Evolutionary conservation across 352 stramenopile genomes (phyloP), one percentile per base, ranked within the genome.

Genomic region (Globisporangium polare): DNA sequence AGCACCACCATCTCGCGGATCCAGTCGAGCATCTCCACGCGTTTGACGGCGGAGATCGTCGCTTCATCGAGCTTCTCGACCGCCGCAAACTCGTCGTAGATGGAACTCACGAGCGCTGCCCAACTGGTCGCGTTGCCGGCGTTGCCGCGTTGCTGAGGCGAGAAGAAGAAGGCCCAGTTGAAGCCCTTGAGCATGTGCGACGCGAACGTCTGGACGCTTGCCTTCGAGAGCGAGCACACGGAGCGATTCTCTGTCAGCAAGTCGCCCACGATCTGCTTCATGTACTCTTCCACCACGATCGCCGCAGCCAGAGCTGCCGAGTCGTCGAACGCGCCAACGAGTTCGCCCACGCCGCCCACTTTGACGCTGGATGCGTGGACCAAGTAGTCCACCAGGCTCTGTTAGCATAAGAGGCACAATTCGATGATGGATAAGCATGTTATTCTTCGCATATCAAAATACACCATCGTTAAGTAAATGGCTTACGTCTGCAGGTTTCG

Each of bases 211-310:
- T 75, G 57, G 9, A 86, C 68, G n/a, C 53, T 74, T 39, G 51
- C 31, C 61, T 76, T 59, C 17, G 71, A 75, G 27, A 58, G 22
- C 12, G 10, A 20, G 10, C 20, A 51, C 27, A 27, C 43, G 3
- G 5, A 47, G 17, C 27, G 18, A 0, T 39, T 45, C 5, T 33
- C 24, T n/a, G 24, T 18, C 5, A 56, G 27, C 6, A 69, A 17
- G 57, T 86, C 71, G 43, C 79, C 53, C 0, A 89, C 63, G 10
- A 93, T 33, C 53, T 95, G 86, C 45, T 70, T 52, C 63, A 84
- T 75, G 63, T 89, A 93, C 58, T 95, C 86, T 37, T 95, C 82
- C 41, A 89, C 71, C 13, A 93, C 74, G 50, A 95, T 88, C n/a
- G 77, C 76, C 15, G 71, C 58, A 0, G 83, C 83, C 33, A 91